These are phyloP conservation scores for Falciphora oryzae DNA, from an alignment of 2,329 filamentous ascomycete species.

Conservation along the genomic window DNA sequence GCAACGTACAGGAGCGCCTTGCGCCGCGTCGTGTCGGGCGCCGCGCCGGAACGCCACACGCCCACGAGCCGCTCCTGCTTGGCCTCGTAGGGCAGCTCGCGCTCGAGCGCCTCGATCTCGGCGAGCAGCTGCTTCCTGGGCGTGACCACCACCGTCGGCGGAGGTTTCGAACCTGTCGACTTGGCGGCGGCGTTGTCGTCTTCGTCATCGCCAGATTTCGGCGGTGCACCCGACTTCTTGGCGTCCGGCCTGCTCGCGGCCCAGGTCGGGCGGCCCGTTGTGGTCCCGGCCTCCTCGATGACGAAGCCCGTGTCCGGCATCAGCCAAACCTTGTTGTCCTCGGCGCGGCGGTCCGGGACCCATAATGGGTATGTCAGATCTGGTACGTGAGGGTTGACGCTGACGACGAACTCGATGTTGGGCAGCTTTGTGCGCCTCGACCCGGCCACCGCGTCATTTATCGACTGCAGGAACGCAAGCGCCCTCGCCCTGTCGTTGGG, in stretches of 20 bases:
- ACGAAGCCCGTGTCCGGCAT: not conserved
- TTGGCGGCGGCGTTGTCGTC: not conserved
- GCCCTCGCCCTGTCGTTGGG: not conserved
- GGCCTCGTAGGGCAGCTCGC: not conserved
- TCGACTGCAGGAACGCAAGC: not conserved
- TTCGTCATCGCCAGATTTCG: not conserved
- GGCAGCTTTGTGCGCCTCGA: not conserved
- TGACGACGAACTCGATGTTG: slow-evolving; percentile 4
- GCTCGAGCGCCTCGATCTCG: not conserved
- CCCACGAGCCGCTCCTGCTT: not conserved
- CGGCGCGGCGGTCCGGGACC: slow-evolving; percentile 3
- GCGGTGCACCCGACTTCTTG: not conserved
- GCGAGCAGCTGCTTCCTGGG: not conserved
- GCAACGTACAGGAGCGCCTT: slow-evolving; percentile 1
- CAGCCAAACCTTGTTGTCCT: slow-evolving; percentile 4
- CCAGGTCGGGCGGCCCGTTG: not conserved
- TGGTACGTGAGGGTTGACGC: slow-evolving; percentile 6
- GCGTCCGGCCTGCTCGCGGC: not conserved
- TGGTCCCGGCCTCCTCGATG: not conserved
- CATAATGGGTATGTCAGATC: slow-evolving; percentile 2
- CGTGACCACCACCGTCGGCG: not conserved
- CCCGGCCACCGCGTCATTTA: not conserved
- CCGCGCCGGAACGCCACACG: not conserved
- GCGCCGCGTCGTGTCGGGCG: not conserved
- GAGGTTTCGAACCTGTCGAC: not conserved